Percentiles rank a stretch among this genome's conserved stretches.
These are phyloP conservation scores for Starmerella powellii DNA, from an alignment of 805 yeast species.

Conservation along the genomic window DNA sequence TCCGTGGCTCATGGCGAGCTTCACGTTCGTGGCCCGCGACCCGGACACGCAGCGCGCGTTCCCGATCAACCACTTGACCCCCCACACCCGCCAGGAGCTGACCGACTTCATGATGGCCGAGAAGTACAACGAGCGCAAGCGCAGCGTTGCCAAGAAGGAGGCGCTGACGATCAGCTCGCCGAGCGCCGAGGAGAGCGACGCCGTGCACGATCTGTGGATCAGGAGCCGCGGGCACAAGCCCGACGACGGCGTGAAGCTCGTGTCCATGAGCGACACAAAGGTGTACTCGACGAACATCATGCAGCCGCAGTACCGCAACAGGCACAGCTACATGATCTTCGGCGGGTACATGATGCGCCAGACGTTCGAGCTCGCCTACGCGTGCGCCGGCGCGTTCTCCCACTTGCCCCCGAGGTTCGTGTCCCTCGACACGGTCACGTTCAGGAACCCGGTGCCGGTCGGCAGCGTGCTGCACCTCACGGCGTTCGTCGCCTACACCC, in stretches of 20 bases:
- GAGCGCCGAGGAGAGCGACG: slow-evolving; percentile 52
- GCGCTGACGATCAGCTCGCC: slow-evolving; percentile 60
- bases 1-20: slow-evolving; percentile 75
- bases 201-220: slow-evolving; percentile 67
- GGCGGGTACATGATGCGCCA: slow-evolving; percentile 91
- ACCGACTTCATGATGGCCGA: slow-evolving; percentile 78
- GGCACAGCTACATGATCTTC: slow-evolving; percentile 87
- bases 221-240: not conserved
- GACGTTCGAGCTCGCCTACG: slow-evolving; percentile 85
- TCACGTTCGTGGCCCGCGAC: slow-evolving; percentile 91
- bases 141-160: slow-evolving; percentile 56
- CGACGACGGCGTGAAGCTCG: slow-evolving; percentile 38
- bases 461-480: slow-evolving; percentile 77
- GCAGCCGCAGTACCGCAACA: slow-evolving; percentile 94
- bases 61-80: slow-evolving; percentile 70
- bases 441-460: slow-evolving; percentile 90
- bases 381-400: slow-evolving; percentile 81
- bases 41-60: slow-evolving; percentile 85
- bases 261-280: slow-evolving; percentile 59
- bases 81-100: slow-evolving; percentile 66
- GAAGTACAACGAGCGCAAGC: slow-evolving; percentile 76
- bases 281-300: slow-evolving; percentile 70
- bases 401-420: slow-evolving; percentile 79
- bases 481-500: slow-evolving; percentile 78
- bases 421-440: slow-evolving; percentile 80